Evolutionary conservation across 306 rosid genomes (phyloP).

Genomic region (Dicorynia guianensis): DNA sequence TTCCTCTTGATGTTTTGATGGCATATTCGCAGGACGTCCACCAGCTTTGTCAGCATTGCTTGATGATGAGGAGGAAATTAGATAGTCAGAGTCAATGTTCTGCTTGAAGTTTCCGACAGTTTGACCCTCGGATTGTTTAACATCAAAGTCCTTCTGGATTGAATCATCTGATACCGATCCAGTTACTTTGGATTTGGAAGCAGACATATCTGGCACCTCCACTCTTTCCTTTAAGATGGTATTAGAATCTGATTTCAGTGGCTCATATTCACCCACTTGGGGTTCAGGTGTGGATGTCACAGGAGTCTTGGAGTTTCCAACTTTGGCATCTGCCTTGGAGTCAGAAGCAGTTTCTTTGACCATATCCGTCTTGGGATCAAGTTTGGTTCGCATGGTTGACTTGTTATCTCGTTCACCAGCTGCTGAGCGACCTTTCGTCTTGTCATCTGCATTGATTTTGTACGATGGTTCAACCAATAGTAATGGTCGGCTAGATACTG

Average conservation of each 20-base stretch:
- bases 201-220: constrained; percentile 45
- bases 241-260: constrained; percentile 47
- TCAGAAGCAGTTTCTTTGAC: constrained; percentile 53
- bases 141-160: constrained; percentile 37
- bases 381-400: constrained; percentile 48
- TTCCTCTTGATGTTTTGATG: constrained; percentile 63
- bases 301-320: constrained; percentile 46
- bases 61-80: constrained; percentile 49
- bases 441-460: constrained; percentile 77
- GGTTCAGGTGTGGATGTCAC: constrained; percentile 47
- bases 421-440: constrained; percentile 52
- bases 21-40: constrained; percentile 44
- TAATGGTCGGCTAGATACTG: constrained; percentile 66
- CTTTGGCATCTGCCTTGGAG: constrained; percentile 56
- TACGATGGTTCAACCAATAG: constrained; percentile 74
- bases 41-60: constrained; percentile 53
- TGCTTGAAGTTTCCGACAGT: constrained; percentile 44
- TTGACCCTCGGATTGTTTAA: constrained; percentile 50
- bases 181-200: constrained; percentile 41
- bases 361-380: constrained; percentile 54
- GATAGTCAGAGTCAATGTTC: constrained; percentile 42
- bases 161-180: constrained; percentile 38
- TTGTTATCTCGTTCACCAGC: constrained; percentile 71
- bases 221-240: constrained; percentile 33
- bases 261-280: constrained; percentile 49